Base-by-base conservation (phyloP, 352 stramenopile species). In the Globisporangium nagaii region DNA sequence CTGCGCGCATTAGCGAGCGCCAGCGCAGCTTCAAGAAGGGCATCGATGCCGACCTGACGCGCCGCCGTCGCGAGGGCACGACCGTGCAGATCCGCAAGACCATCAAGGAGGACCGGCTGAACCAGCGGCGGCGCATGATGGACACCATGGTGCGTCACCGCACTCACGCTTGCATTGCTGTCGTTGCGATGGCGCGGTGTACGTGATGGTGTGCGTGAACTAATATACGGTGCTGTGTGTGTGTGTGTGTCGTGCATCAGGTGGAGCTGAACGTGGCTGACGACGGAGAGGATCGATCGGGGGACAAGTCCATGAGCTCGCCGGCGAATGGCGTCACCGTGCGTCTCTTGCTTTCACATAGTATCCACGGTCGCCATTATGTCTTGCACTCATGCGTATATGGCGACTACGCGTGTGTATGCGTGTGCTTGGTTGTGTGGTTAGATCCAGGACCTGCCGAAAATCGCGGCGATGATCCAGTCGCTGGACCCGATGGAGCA, bases 401-500 rank as follows among this genome's bases (percentile, higher is more conserved):
- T 42, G 8, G 1, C 13, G 36, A n/a, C 4, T 27, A 25, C 25
- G 36, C n/a, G 5, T 32, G 7, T 22, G 5, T 24, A 8, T 35
- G 24, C 20, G 25, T 24, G 11, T 48, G 25, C 20, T 44, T 9
- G n/a, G n/a, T n/a, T 27, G 30, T 8, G 25, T 13, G 11, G 39
- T 25, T 84, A 98, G 77, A 73, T 98, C 41, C 83, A 97, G 46
- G 88, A 98, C 36, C 71, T 99, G 56, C 94, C 93, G 13, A 84
- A 92, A 52, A 97, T 99, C 80, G 90, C 98, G 3, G 73, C 86
- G 22, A 96, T 95, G 68, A 95, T 99, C 47, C 93, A 98, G 66
- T 97, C 90, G 20, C 70, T 95, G 36, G 95, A 99, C 71, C 73
- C 84, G 3, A 70, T 79, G 17, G 71, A 96, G 39, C 94, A 98